Percentiles rank a stretch among this genome's conserved stretches.
Evolutionary conservation across 352 stramenopile species (phyloP).

Genomic region (Phytophthora meadii): DNA sequence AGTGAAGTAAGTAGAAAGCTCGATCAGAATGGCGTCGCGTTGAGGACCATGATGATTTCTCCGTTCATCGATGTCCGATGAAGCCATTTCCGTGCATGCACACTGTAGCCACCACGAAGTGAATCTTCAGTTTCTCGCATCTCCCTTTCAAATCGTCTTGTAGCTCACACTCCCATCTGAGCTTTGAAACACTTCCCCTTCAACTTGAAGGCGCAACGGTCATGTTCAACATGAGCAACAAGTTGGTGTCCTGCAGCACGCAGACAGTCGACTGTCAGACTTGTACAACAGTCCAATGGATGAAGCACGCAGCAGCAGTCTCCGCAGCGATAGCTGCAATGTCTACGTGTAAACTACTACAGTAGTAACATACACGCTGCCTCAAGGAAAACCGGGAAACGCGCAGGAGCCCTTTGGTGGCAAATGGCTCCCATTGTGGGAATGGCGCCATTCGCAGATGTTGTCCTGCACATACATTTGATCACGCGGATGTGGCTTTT

Average conservation of each 20-base stretch:
- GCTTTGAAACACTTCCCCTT: neutral
- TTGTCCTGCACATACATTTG: neutral
- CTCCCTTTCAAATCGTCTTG: neutral
- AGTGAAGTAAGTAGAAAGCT: too few species aligned
- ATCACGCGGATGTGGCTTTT: slow-evolving; percentile 8
- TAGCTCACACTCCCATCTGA: neutral
- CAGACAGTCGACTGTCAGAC: too few species aligned
- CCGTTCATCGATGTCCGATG: too few species aligned
- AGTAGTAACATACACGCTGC: too few species aligned
- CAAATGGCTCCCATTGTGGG: slow-evolving; percentile 1
- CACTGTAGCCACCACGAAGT: neutral
- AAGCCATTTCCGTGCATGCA: too few species aligned
- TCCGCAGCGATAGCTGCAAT: too few species aligned
- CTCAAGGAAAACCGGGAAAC: neutral
- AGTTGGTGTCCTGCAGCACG: neutral
- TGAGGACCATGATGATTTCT: too few species aligned
- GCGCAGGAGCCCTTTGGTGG: too few species aligned
- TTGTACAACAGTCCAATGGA: too few species aligned
- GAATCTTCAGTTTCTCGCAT: neutral
- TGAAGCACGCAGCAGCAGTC: too few species aligned
- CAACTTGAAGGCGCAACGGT: slow-evolving; percentile 1
- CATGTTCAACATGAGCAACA: neutral
- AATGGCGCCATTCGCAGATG: slow-evolving; percentile 13
- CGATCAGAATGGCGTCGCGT: too few species aligned
- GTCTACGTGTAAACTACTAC: too few species aligned